Evolutionary conservation across 306 rosid genomes (phyloP), one percentile per base, ranked within the genome.

Genomic region (Cucumis hystrix): DNA sequence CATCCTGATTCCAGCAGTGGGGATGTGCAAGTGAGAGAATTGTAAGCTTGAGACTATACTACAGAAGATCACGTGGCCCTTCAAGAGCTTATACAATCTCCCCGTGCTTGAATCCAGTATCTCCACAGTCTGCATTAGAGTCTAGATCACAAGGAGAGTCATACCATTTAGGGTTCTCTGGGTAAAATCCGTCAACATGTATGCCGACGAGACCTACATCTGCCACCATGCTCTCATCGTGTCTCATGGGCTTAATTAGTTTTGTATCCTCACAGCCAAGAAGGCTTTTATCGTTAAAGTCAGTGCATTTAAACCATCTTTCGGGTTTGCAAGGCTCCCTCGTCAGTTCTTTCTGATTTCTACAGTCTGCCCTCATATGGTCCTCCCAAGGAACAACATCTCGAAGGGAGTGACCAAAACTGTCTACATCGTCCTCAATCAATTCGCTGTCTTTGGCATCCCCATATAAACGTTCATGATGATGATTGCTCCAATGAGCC

Each of bases 311-410:
- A 80, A 96, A 80, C 99, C 99, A 96, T 89, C 91, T 96, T 77
- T 91, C 99, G 0, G 99, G 84, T 86, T 96, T 96, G 85, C 97
- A 92, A 75, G 89, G 79, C 17, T 92, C 97, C 7, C 84, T 68
- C 5, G 93, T 81, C 65, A 96, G 81, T 81, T 89, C 98, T 82
- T 92, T 96, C 82, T 87, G 86, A 82, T 78, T 87, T 78, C 93
- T 84, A 81, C 97, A 90, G 55, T 88, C 97, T 8, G 88, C 65
- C 83, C 97, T 86, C 81, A 95, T 88, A 76, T 92, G 97, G 80
- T 91, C 99, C 99, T 91, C 99, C 99, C 98, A 96, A 3, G 99
- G 90, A 73, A 87, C 96, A 51, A 91, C 96, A 70, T 95, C 97
- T 54, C 87, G 92, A 17, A 96, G 87, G 8, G 93, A 88, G 75